A percentile compares a stretch with the other conserved stretches of the same genome.
phyloP scores from a whole-genome alignment of 805 yeast genomes.

The Suhomyces pyralidae region DNA sequence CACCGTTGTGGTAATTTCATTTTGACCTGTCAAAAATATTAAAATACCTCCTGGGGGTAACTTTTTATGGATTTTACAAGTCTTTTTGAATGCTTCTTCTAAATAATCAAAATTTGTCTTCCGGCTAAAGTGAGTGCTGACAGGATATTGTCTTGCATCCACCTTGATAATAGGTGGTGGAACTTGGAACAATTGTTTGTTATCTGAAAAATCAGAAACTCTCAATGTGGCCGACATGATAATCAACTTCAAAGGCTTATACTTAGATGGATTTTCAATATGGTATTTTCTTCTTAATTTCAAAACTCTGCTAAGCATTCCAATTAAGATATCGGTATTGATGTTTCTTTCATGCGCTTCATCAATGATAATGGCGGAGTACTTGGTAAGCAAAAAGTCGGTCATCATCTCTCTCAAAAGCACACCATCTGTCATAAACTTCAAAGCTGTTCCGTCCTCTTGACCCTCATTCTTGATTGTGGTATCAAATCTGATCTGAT shows the following conservation, averaged over 20 bases:
- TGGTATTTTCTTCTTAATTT: slow-evolving; percentile 60
- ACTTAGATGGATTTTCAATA: slow-evolving; percentile 42
- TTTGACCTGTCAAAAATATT: slow-evolving; percentile 90
- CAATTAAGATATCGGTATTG: slow-evolving; percentile 93
- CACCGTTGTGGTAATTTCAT: slow-evolving; percentile 79
- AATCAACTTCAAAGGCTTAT: slow-evolving; percentile 70
- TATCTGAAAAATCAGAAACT: slow-evolving; percentile 90
- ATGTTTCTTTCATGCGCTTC: slow-evolving; percentile 98
- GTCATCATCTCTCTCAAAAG: slow-evolving; percentile 87
- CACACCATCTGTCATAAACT: slow-evolving; percentile 95
- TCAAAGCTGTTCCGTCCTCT: slow-evolving; percentile 58
- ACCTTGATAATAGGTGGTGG: slow-evolving; percentile 89
- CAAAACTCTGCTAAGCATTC: slow-evolving; percentile 86
- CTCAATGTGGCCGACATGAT: slow-evolving; percentile 97
- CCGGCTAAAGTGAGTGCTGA: slow-evolving; percentile 83
- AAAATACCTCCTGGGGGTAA: slow-evolving; percentile 94
- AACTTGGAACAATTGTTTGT: slow-evolving; percentile 56
- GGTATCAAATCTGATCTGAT: slow-evolving; percentile 81
- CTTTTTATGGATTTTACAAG: slow-evolving; percentile 79
- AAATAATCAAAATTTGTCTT: slow-evolving; percentile 74
- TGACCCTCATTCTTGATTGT: slow-evolving; percentile 50
- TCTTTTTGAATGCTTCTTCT: slow-evolving; percentile 81
- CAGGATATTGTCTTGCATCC: slow-evolving; percentile 93
- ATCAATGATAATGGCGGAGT: slow-evolving; percentile 86
- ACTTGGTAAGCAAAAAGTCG: slow-evolving; percentile 76